These are phyloP conservation scores for Rubia balearica DNA, from an alignment of 305 asterid genomes.

Conservation along the genomic window DNA sequence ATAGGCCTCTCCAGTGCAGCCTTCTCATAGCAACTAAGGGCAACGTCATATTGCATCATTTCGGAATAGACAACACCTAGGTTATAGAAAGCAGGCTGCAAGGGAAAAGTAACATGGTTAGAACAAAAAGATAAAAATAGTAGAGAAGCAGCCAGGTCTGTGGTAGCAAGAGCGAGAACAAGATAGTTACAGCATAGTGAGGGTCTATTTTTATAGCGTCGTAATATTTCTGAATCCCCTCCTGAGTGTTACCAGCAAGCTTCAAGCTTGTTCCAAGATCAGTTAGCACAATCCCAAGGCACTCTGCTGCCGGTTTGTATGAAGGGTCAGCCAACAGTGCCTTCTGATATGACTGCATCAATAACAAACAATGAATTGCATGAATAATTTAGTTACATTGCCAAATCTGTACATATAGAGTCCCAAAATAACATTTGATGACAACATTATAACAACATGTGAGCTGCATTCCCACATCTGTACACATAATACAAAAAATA, in stretches of 20 bases:
- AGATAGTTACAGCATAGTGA: constrained; percentile 80
- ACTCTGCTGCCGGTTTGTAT: constrained; percentile 86
- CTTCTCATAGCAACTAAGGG: constrained; percentile 88
- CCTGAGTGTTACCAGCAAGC: constrained; percentile 94
- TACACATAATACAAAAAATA: not conserved
- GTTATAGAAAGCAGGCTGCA: constrained; percentile 99
- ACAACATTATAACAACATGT: not conserved
- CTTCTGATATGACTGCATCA: constrained; percentile 83
- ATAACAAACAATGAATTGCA: not conserved
- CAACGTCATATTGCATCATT: constrained; percentile 98
- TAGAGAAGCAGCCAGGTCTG: not conserved
- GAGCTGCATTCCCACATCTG: not conserved
- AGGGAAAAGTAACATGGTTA: constrained; percentile 18
- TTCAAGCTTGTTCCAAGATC: constrained; percentile 98
- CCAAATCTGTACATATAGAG: not conserved
- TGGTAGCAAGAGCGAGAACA: constrained; percentile 13
- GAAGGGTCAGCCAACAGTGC: constrained; percentile 81
- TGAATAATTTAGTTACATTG: not conserved
- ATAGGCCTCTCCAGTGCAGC: constrained; percentile 96
- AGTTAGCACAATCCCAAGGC: constrained; percentile 89
- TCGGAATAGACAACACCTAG: constrained; percentile 98
- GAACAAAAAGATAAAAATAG: not conserved
- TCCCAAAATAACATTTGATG: not conserved
- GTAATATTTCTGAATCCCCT: constrained; percentile 91
- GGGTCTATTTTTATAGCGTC: constrained; percentile 89